Evolutionary conservation across 257 asterid genomes (phyloP).

Genomic region (Datura wrightii): DNA sequence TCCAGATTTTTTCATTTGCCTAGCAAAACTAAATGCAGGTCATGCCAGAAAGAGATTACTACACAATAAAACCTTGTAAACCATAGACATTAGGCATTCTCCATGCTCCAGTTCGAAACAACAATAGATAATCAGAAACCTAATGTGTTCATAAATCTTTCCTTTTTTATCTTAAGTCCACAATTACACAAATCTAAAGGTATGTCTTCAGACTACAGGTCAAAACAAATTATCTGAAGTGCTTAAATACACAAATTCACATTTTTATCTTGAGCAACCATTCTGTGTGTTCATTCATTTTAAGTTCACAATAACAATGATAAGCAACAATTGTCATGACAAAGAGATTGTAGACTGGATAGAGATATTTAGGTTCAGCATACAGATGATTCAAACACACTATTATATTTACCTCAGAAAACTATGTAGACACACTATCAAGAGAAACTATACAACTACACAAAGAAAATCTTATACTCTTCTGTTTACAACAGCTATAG

Average conservation of each 20-base stretch:
- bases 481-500: neutral
- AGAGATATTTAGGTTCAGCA: neutral
- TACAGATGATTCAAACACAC: neutral
- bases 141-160: neutral
- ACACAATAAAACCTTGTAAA: neutral
- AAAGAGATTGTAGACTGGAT: neutral
- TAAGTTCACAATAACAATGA: neutral
- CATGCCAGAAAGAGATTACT: neutral
- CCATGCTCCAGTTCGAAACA: neutral
- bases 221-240: neutral
- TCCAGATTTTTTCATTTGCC: neutral
- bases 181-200: neutral
- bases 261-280: neutral
- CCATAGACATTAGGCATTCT: neutral
- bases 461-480: neutral
- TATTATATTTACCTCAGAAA: neutral
- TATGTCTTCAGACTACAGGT: neutral
- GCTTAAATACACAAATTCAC: constrained; percentile 2
- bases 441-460: neutral
- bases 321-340: neutral
- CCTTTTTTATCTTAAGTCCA: neutral
- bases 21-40: neutral
- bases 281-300: neutral
- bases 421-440: constrained; percentile 1
- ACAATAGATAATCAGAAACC: neutral